Conservation (phyloP, 2,329 filamentous ascomycete genomes). For the Pseudocercospora crystallina region DNA sequence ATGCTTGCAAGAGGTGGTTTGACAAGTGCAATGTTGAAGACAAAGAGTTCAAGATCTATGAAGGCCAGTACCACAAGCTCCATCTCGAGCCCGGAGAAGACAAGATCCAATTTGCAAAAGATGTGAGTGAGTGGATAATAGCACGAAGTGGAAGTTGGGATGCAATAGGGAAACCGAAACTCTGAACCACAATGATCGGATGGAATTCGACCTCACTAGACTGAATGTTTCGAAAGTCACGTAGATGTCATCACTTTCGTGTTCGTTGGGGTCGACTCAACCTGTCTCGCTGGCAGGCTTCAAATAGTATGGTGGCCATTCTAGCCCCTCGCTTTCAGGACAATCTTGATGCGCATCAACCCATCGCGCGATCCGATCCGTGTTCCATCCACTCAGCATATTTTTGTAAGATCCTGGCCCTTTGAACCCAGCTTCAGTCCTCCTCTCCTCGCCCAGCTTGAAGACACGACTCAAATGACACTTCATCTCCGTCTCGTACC, state of each 20-base stretch:
- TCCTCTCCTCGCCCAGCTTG: constrained; percentile 15
- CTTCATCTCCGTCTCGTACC: too few species aligned
- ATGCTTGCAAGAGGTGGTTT: constrained; percentile 64
- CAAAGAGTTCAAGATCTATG: constrained; percentile 70
- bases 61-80: constrained; percentile 73
- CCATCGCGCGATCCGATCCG: constrained; percentile 5
- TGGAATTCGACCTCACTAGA: too few species aligned
- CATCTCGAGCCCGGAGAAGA: constrained; percentile 39
- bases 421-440: constrained; percentile 7
- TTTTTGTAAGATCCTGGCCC: background rate
- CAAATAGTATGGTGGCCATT: too few species aligned
- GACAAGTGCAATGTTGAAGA: constrained; percentile 61
- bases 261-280: too few species aligned
- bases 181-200: constrained; percentile 4
- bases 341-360: too few species aligned
- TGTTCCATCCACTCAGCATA: constrained; percentile 17
- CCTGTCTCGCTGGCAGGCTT: too few species aligned
- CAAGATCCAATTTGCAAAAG: constrained; percentile 33
- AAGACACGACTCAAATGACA: constrained; percentile 26
- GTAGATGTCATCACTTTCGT: too few species aligned
- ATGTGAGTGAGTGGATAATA: constrained; percentile 38
- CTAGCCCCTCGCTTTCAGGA: too few species aligned
- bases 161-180: constrained; percentile 11
- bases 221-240: too few species aligned
- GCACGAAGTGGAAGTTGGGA: constrained; percentile 18